Conservation (phyloP, 1,284 basidiomycete genomes). For the Entoloma clypeatum region DNA sequence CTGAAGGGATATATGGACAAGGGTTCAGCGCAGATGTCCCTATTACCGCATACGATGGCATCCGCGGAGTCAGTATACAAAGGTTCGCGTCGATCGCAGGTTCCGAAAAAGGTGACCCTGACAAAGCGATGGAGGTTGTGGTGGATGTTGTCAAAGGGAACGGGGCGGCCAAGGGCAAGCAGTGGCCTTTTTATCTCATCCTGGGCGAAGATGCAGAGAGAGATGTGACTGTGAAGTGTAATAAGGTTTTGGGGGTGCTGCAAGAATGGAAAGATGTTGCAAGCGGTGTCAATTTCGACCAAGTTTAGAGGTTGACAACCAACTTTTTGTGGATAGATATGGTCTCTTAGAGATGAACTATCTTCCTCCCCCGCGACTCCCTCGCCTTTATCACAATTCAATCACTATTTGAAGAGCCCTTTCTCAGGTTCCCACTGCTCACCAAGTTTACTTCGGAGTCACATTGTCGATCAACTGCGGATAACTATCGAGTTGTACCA, state of each 20-base stretch:
- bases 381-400: no score
- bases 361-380: no score
- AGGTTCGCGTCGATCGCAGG: conserved; percentile 30
- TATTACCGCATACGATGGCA: conserved; percentile 41
- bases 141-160: conserved; percentile 54
- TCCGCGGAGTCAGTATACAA: conserved; percentile 29
- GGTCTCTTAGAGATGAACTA: background rate
- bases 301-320: background rate
- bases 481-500: no score
- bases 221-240: conserved; percentile 40
- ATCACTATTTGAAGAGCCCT: no score
- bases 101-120: conserved; percentile 45
- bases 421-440: no score
- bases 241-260: conserved; percentile 34
- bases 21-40: conserved; percentile 26
- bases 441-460: no score
- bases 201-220: conserved; percentile 44
- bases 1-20: conserved; percentile 24
- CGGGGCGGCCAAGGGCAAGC: conserved; percentile 40
- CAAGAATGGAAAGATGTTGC: conserved; percentile 46
- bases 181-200: conserved; percentile 48
- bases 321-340: background rate
- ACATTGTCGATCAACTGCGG: no score
- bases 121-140: conserved; percentile 48
- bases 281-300: conserved; percentile 33